These are phyloP conservation scores for Penicillium olsonii DNA, from an alignment of 2,329 filamentous ascomycete species.

Conservation along the genomic window DNA sequence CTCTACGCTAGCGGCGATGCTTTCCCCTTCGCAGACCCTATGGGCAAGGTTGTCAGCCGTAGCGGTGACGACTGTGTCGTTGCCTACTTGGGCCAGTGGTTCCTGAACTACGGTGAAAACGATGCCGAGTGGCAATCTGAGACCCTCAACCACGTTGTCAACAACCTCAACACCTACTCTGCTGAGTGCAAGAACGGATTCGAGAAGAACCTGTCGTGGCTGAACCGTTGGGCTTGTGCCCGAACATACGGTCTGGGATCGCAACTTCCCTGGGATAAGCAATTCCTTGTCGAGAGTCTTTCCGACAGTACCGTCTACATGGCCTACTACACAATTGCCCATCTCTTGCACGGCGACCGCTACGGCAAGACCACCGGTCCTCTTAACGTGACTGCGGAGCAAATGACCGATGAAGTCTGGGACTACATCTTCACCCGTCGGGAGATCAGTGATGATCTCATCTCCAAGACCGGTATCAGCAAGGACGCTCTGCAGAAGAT, in stretches of 20 bases:
- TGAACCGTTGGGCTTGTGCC: constrained; percentile 94
- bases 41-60: constrained; percentile 82
- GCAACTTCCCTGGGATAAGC: constrained; percentile 88
- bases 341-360: constrained; percentile 76
- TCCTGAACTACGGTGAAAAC: constrained; percentile 91
- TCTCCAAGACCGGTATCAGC: constrained; percentile 68
- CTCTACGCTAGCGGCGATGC: constrained; percentile 76
- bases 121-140: constrained; percentile 74
- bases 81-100: constrained; percentile 94
- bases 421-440: constrained; percentile 88
- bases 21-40: constrained; percentile 91
- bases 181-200: constrained; percentile 77
- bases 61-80: constrained; percentile 93
- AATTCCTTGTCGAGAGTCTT: constrained; percentile 89
- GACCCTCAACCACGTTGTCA: constrained; percentile 71
- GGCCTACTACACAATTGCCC: constrained; percentile 63
- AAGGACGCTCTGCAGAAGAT: constrained; percentile 74
- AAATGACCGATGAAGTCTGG: constrained; percentile 95
- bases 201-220: constrained; percentile 83
- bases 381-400: constrained; percentile 71
- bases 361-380: constrained; percentile 74
- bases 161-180: constrained; percentile 77
- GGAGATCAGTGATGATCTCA: constrained; percentile 66
- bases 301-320: constrained; percentile 88
- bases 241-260: constrained; percentile 90